phyloP scores from a whole-genome alignment of 495 filamentous ascomycete genomes.

The Daldinia bambusicola region DNA sequence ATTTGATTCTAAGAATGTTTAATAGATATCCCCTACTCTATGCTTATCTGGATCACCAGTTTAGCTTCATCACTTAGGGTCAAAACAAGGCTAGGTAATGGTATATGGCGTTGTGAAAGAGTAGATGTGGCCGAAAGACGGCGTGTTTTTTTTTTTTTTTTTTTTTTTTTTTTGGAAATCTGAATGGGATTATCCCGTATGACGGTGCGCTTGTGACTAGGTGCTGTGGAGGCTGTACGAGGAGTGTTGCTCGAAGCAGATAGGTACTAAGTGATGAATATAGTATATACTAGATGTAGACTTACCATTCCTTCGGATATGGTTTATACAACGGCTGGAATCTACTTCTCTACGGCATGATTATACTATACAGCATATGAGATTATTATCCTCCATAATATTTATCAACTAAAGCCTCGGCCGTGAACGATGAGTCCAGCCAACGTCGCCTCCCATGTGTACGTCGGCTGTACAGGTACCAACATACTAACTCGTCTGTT shows the following conservation, averaged over 20 bases:
- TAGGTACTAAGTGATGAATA: neutral
- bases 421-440: neutral
- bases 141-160: conserved; percentile 53
- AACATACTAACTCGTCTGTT: neutral
- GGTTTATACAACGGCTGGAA: too few species aligned
- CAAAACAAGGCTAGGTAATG: neutral
- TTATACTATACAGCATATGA: neutral
- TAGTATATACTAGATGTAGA: neutral
- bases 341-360: too few species aligned
- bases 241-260: conserved; percentile 22
- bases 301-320: neutral
- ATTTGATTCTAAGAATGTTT: neutral
- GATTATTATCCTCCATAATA: too few species aligned
- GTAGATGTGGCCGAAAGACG: conserved; percentile 48
- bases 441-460: neutral
- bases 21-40: too few species aligned
- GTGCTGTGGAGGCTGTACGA: conserved; percentile 36
- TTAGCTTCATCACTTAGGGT: neutral
- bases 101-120: conserved; percentile 46
- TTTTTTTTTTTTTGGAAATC: too few species aligned
- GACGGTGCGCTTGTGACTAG: too few species aligned
- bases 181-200: too few species aligned
- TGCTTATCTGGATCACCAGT: neutral
- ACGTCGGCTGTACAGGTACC: neutral
- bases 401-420: neutral